Evolutionary conservation across 2,329 filamentous ascomycete species (phyloP), one percentile per base, ranked within the genome.

Genomic region (Dactylellina parvicollis): DNA sequence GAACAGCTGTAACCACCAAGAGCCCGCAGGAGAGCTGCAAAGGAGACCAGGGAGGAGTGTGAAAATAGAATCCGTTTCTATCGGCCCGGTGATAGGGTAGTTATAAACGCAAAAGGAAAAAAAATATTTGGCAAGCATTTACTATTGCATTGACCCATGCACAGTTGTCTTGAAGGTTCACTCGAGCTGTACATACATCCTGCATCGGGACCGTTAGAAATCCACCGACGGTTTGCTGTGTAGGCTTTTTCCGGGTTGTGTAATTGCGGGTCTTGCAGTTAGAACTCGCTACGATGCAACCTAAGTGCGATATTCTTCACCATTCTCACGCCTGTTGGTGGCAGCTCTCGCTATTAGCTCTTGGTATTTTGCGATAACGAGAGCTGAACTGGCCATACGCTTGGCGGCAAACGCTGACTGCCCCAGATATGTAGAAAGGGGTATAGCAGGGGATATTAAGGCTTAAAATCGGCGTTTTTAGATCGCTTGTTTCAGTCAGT

Each of bases 391-490:
- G 14, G 36, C 24, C 14, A 38, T 18, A 4, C 3, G 24, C 66
- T 71, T 71, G 66, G 66, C 34, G 24, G 24, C 86, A 89, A 79
- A 82, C 85, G 65, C 77, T 57, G 67, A 40, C 46, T 32, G 18
- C 49, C 65, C 22, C 46, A 52, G 40, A 49, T n/a, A 30, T 32
- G 26, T 10, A 54, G 34, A 40, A 61, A 52, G 61, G 55, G 47
- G 40, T 60, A 65, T 73, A 66, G 44, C 22, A 54, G 30, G 20
- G 24, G 26, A 44, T 18, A 55, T 56, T 61, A 59, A 60, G 46
- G 44, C 12, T 40, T 56, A 47, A 47, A 36, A 36, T 56, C 61
- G 50, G 64, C 50, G 46, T 42, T 60, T 69, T 69, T 54, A 18
- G 24, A 49, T 52, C 54, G 26, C 20, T 32, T 66, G 52, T 57